These are phyloP conservation scores for Malus hybrid DNA, from an alignment of 331 rosid genomes.

Conservation along the genomic window DNA sequence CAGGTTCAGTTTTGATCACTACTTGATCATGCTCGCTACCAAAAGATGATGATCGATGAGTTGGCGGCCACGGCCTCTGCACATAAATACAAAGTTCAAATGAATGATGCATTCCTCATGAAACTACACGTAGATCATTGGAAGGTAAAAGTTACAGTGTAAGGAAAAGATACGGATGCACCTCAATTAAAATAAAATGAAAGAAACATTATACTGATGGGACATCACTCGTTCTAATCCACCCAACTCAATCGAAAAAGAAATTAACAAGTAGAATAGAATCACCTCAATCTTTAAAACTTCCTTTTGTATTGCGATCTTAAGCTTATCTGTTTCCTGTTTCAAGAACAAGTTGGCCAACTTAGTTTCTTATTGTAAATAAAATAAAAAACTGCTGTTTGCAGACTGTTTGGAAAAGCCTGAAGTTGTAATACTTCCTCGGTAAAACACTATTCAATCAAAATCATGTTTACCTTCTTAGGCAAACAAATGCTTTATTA, in stretches of 20 bases:
- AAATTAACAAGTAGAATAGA: not conserved
- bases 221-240: not conserved
- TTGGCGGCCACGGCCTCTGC: slow-evolving; percentile 59
- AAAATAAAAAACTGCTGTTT: not conserved
- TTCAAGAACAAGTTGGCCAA: slow-evolving; percentile 28
- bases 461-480: not conserved
- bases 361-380: not conserved
- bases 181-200: not conserved
- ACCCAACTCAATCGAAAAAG: not conserved
- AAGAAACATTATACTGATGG: not conserved
- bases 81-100: slow-evolving; percentile 18
- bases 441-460: not conserved
- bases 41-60: slow-evolving; percentile 35
- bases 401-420: not conserved
- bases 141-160: not conserved
- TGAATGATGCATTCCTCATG: slow-evolving; percentile 16
- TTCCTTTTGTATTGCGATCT: slow-evolving; percentile 59
- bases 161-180: not conserved
- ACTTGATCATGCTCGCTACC: slow-evolving; percentile 39
- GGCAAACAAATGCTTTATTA: not conserved
- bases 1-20: slow-evolving; percentile 47
- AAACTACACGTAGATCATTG: not conserved
- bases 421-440: not conserved
- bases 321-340: slow-evolving; percentile 79
- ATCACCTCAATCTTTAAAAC: slow-evolving; percentile 71